Percentiles rank a stretch among this genome's conserved stretches.
Conservation (phyloP, 768 basidiomycete species). For the Nevesoporus exiguus region DNA sequence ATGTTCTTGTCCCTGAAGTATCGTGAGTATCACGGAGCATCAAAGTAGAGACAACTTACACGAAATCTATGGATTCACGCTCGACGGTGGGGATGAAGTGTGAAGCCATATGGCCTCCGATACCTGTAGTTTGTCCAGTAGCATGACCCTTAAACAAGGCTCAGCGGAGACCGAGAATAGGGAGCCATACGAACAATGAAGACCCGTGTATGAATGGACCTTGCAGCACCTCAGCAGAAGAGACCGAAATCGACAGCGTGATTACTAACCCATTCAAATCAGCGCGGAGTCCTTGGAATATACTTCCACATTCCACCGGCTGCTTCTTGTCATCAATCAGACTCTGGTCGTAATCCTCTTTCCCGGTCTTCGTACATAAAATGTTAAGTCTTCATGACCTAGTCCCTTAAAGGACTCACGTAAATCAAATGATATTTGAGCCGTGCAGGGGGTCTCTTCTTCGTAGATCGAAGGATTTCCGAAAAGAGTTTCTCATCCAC, state of each 20-base stretch:
- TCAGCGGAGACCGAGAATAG: neutral
- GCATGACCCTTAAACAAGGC: conserved; percentile 21
- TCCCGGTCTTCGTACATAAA: conserved; percentile 40
- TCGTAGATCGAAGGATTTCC: conserved; percentile 77
- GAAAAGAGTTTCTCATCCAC: neutral
- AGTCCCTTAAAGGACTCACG: conserved; percentile 14
- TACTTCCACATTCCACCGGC: neutral
- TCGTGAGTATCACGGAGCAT: no score
- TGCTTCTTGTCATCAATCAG: conserved; percentile 54
- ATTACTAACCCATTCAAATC: neutral
- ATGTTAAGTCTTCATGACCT: neutral
- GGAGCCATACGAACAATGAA: neutral
- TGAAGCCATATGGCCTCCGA: neutral
- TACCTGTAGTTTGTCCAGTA: neutral
- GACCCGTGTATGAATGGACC: neutral
- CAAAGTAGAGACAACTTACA: neutral
- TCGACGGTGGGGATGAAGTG: neutral
- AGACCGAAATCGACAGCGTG: neutral
- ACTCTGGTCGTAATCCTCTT: neutral
- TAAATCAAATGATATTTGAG: conserved; percentile 68
- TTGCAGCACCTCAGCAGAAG: neutral
- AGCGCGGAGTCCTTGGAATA: neutral
- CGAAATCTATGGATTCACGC: conserved; percentile 1
- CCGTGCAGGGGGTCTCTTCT: conserved; percentile 38
- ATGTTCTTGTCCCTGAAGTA: conserved; percentile 49